Percentiles rank a stretch among this genome's conserved stretches.
Evolutionary conservation across 2,329 filamentous ascomycete species (phyloP).

Genomic region (Clonostachys sp.): DNA sequence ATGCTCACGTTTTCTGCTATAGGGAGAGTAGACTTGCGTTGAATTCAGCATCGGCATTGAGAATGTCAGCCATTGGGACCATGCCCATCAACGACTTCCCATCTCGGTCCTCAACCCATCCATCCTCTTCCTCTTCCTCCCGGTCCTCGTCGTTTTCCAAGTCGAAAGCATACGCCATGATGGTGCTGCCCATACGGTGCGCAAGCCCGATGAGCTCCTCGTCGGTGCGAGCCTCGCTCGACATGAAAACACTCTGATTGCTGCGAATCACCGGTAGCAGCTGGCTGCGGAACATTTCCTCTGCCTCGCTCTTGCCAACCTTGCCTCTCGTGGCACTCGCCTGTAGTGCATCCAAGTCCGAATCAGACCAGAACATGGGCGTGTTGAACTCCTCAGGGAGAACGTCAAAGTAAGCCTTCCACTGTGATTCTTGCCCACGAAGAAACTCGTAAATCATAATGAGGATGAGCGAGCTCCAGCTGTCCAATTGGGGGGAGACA

Average conservation of each 20-base stretch:
- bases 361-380: slow-evolving; percentile 80
- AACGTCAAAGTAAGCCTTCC: slow-evolving; percentile 75
- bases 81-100: slow-evolving; percentile 67
- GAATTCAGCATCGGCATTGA: slow-evolving; percentile 86
- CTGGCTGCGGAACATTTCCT: slow-evolving; percentile 58
- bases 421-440: slow-evolving; percentile 55
- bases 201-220: slow-evolving; percentile 47
- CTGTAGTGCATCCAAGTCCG: slow-evolving; percentile 69
- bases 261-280: slow-evolving; percentile 46
- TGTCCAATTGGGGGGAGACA: slow-evolving; percentile 34
- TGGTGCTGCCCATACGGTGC: slow-evolving; percentile 79
- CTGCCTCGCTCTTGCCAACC: slow-evolving; percentile 69
- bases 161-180: slow-evolving; percentile 93
- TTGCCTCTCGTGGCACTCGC: slow-evolving; percentile 72
- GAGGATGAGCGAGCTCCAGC: slow-evolving; percentile 62
- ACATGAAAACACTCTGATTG: slow-evolving; percentile 36
- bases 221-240: slow-evolving; percentile 27
- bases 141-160: slow-evolving; percentile 57
- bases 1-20: not conserved
- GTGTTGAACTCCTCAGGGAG: slow-evolving; percentile 73
- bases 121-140: slow-evolving; percentile 53
- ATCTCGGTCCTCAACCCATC: slow-evolving; percentile 61
- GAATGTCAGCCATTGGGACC: slow-evolving; percentile 85
- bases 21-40: slow-evolving; percentile 49
- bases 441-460: slow-evolving; percentile 74